Evolutionary conservation across 1,139 yeast genomes (phyloP), one percentile per base, ranked within the genome.

Genomic region (Nematodospora anomalae): DNA sequence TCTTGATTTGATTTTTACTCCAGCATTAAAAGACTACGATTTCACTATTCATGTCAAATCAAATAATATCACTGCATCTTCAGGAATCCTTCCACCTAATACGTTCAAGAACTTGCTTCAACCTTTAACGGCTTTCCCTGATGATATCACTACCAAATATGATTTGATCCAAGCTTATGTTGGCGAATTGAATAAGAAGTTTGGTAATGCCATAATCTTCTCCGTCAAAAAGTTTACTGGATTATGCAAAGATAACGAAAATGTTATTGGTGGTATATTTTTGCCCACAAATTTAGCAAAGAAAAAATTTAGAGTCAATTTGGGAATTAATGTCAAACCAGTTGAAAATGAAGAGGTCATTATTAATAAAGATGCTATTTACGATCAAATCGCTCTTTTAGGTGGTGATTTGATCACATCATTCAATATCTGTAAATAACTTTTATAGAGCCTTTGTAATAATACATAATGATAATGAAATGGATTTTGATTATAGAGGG

Each of bases 11-110:
- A 61, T 88, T 33, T 88, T 88, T 58, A 78, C 83, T 0, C 92
- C 97, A 2, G 89, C 95, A 0, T 66, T 86, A 43, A 73, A 75
- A 42, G 97, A 90, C 60, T 92, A 83, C 53, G 96, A 90, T 56
- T 79, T 92, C 50, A 81, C 82, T 9, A 71, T 90, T 41, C 71
- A 74, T 35, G 64, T 87, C 34, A 76, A 74, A 47, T 64, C 76
- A 13, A 57, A 42, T 10, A 71, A 75, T 33, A 56, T 72, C 35
- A 61, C 68, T 26, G 53, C 66, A 3, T 61, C 72, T 5, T 72
- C 80, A 3, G 92, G 92, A 45, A 62, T 83, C 7, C 55, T 79
- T 37, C 78, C 79, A 9, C 58, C 70, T 3, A 60, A 67, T 34
- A 71, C 74, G 29, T 86, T 77, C 67, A 86, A 85, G 58, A 89